Conservation (phyloP, 2,329 filamentous ascomycete species). For the Trichoderma pleuroti region DNA sequence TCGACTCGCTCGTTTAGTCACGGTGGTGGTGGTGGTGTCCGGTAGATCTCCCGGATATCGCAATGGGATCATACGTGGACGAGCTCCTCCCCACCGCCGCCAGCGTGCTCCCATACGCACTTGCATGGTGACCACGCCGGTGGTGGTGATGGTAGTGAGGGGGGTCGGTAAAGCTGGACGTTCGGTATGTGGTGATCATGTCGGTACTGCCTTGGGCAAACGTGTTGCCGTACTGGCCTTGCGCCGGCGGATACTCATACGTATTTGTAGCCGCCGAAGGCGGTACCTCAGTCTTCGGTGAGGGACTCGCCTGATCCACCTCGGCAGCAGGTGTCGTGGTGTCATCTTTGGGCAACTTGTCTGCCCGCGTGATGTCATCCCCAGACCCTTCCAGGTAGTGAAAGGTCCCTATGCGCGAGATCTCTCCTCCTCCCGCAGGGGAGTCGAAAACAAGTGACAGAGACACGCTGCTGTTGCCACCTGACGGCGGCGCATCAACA, state of each 20-base stretch:
- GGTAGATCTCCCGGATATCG: slow-evolving; percentile 41
- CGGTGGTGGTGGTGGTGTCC: slow-evolving; percentile 31
- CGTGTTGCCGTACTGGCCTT: slow-evolving; percentile 37
- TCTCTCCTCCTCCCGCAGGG: slow-evolving; percentile 50
- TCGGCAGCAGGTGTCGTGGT: slow-evolving; percentile 35
- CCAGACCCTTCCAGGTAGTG: slow-evolving; percentile 51
- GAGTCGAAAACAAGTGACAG: slow-evolving; percentile 53
- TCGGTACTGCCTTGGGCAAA: slow-evolving; percentile 45
- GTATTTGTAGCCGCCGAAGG: slow-evolving; percentile 42
- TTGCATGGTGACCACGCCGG: slow-evolving; percentile 34
- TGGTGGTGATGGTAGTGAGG: slow-evolving; percentile 42
- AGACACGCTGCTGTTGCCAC: slow-evolving; percentile 49
- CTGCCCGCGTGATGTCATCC: slow-evolving; percentile 40
- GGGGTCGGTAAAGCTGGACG: slow-evolving; percentile 48
- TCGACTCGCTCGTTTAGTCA: background rate
- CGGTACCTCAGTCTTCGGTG: slow-evolving; percentile 42
- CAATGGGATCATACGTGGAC: slow-evolving; percentile 38
- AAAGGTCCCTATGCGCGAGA: slow-evolving; percentile 48
- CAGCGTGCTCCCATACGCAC: slow-evolving; percentile 41
- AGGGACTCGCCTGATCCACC: slow-evolving; percentile 39
- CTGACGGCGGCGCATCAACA: slow-evolving; percentile 64
- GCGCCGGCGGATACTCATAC: slow-evolving; percentile 46
- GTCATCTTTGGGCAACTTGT: slow-evolving; percentile 37
- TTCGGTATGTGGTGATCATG: slow-evolving; percentile 56
- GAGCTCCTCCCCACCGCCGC: slow-evolving; percentile 42